These are phyloP conservation scores for Neurospora sp. DNA, from an alignment of 495 filamentous ascomycete genomes.

Conservation along the genomic window DNA sequence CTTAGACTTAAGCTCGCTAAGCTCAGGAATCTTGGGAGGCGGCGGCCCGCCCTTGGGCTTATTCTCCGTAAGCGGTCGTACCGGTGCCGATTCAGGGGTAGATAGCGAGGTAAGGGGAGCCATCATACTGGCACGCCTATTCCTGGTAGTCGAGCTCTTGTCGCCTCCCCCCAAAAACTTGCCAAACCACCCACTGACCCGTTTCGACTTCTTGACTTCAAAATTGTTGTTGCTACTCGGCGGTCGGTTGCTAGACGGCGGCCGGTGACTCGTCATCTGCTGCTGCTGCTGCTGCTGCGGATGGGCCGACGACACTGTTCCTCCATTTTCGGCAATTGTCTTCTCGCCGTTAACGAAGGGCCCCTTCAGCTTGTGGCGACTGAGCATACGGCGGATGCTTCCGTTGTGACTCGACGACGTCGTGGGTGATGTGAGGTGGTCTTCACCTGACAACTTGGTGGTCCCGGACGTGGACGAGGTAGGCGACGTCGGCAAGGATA, in stretches of 20 bases:
- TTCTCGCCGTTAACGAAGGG: conserved; percentile 31
- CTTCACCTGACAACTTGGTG: conserved; percentile 32
- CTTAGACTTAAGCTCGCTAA: conserved; percentile 41
- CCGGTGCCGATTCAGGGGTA: conserved; percentile 12
- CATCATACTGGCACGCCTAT: conserved; percentile 21
- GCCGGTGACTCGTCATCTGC: background rate
- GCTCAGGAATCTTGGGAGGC: conserved; percentile 51
- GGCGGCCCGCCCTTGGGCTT: conserved; percentile 35
- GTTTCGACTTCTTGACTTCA: conserved; percentile 25
- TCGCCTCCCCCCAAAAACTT: conserved; percentile 28
- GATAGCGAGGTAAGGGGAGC: conserved; percentile 5
- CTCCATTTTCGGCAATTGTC: background rate
- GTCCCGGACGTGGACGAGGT: conserved; percentile 20
- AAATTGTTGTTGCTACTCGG: background rate
- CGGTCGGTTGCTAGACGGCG: background rate
- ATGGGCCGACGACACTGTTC: conserved; percentile 22
- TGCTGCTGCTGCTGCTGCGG: conserved; percentile 24
- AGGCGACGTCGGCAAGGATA: conserved; percentile 22
- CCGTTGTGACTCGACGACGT: conserved; percentile 31
- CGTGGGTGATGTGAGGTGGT: conserved; percentile 31
- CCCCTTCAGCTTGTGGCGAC: conserved; percentile 33
- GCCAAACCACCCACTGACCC: conserved; percentile 40
- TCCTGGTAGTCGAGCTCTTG: background rate
- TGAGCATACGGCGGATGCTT: conserved; percentile 37
- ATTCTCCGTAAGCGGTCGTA: conserved; percentile 10